These are phyloP conservation scores for Pichia paraexigua DNA, from an alignment of 805 yeast genomes.

Conservation along the genomic window DNA sequence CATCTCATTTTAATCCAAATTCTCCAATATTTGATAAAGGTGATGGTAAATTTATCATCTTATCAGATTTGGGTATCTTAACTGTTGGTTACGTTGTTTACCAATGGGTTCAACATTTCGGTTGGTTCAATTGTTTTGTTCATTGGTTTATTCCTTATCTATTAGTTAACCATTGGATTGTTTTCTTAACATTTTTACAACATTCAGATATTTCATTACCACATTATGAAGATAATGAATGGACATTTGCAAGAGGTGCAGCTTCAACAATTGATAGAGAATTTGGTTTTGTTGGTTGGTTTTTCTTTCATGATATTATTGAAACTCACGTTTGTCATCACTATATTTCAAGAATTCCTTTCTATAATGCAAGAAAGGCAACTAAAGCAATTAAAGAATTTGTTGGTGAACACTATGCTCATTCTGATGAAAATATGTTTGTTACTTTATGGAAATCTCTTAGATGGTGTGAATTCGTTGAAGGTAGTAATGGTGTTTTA, in stretches of 20 bases:
- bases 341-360: slow-evolving; percentile 47
- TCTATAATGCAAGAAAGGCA: slow-evolving; percentile 48
- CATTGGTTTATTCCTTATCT: slow-evolving; percentile 54
- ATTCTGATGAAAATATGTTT: slow-evolving; percentile 52
- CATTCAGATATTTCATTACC: slow-evolving; percentile 56
- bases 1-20: slow-evolving; percentile 47
- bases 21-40: slow-evolving; percentile 47
- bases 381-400: slow-evolving; percentile 43
- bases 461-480: slow-evolving; percentile 65
- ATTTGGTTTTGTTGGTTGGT: slow-evolving; percentile 51
- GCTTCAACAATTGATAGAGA: slow-evolving; percentile 59
- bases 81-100: slow-evolving; percentile 38
- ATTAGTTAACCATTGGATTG: slow-evolving; percentile 60
- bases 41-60: slow-evolving; percentile 47
- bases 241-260: slow-evolving; percentile 63
- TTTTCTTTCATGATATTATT: slow-evolving; percentile 49
- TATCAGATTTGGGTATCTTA: slow-evolving; percentile 50
- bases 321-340: slow-evolving; percentile 54
- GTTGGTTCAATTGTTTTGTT: slow-evolving; percentile 42
- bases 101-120: slow-evolving; percentile 42
- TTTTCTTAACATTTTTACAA: slow-evolving; percentile 53
- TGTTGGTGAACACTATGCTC: slow-evolving; percentile 44
- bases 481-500: slow-evolving; percentile 56
- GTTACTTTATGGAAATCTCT: slow-evolving; percentile 45
- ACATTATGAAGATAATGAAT: slow-evolving; percentile 46